A percentile compares a stretch with the other conserved stretches of the same genome.
These are phyloP conservation scores for Bullera alba DNA, from an alignment of 768 basidiomycete species.

Conservation along the genomic window DNA sequence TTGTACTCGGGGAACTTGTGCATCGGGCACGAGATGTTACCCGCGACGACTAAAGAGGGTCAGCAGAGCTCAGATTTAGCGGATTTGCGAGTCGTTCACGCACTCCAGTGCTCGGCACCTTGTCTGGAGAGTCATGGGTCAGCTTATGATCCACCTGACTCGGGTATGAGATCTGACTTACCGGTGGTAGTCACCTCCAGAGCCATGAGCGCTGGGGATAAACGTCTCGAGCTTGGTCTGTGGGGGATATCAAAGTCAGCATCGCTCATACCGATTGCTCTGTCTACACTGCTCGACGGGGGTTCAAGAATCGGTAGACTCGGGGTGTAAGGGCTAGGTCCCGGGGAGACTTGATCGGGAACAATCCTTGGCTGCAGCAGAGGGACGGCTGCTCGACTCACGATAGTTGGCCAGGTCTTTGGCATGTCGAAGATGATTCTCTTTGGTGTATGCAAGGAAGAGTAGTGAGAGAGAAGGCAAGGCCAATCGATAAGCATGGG, in stretches of 20 bases:
- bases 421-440: conserved; percentile 16
- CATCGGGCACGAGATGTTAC: conserved; percentile 47
- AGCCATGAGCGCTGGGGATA: conserved; percentile 44
- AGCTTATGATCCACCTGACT: neutral
- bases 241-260: neutral
- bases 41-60: conserved; percentile 29
- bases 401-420: conserved; percentile 33
- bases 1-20: conserved; percentile 44
- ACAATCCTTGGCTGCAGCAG: no score
- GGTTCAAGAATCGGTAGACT: neutral
- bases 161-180: conserved; percentile 3
- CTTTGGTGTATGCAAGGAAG: neutral
- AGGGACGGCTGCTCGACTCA: conserved; percentile 15
- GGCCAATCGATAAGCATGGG: no score
- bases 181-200: conserved; percentile 47
- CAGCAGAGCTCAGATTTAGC: neutral
- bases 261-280: neutral
- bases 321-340: no score
- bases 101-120: conserved; percentile 45
- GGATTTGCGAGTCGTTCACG: conserved; percentile 11
- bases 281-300: no score
- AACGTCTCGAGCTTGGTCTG: conserved; percentile 37
- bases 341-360: no score
- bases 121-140: conserved; percentile 11
- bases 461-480: neutral